A percentile compares a stretch with the other conserved stretches of the same genome.
These are phyloP conservation scores for Rhizopus stolonifer DNA, from an alignment of 371 early-diverging fungal species.

Conservation along the genomic window DNA sequence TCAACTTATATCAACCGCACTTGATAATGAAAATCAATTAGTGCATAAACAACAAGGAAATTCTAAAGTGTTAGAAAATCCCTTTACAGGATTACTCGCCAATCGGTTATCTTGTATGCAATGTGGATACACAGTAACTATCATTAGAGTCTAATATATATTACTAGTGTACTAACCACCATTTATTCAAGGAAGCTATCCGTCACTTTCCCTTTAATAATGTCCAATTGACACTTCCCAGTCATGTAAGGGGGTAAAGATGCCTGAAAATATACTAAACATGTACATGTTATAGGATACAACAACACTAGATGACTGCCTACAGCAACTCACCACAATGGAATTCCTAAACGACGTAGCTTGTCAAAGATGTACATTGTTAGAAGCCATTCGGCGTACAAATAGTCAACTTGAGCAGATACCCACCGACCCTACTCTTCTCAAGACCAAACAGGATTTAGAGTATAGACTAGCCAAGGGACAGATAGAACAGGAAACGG, in stretches of 20 bases:
- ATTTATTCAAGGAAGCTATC: conserved; percentile 55
- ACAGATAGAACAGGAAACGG: conserved; percentile 17
- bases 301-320: conserved; percentile 58
- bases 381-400: conserved; percentile 46
- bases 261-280: too few species aligned
- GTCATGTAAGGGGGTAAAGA: conserved; percentile 27
- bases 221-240: conserved; percentile 65
- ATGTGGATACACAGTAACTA: conserved; percentile 70
- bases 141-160: neutral
- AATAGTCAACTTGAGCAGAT: conserved; percentile 20
- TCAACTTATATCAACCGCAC: conserved; percentile 71
- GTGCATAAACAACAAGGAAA: conserved; percentile 14
- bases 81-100: conserved; percentile 71
- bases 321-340: conserved; percentile 54
- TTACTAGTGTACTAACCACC: neutral
- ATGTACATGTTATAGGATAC: conserved; percentile 27
- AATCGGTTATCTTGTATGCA: conserved; percentile 71
- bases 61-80: conserved; percentile 38
- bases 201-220: conserved; percentile 77
- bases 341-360: conserved; percentile 64
- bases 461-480: conserved; percentile 9
- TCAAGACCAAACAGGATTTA: conserved; percentile 12
- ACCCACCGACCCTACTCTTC: neutral
- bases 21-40: conserved; percentile 64
- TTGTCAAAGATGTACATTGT: conserved; percentile 66